Percentiles rank a stretch among this genome's conserved stretches.
Conservation (phyloP, 148 eudicot genomes). For the Chenopodium suecicum region DNA sequence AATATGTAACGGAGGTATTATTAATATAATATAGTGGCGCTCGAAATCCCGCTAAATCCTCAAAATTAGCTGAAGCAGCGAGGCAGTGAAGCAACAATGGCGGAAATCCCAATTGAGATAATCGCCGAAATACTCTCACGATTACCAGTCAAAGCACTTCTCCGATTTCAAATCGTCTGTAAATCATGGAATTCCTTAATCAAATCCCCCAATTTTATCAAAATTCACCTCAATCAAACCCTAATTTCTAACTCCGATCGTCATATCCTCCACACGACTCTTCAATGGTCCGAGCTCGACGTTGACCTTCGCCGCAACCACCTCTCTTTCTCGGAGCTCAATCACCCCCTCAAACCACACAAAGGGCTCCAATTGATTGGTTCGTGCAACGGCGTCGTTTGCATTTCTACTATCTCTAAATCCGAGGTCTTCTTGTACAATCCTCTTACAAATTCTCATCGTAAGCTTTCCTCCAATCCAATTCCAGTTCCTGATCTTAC, state of each 20-base stretch:
- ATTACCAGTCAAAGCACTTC: too few relatives aligned
- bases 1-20: too few relatives aligned
- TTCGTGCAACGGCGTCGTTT: background rate
- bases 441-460: background rate
- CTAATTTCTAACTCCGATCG: background rate
- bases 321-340: background rate
- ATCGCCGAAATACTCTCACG: too few relatives aligned
- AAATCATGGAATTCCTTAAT: too few relatives aligned
- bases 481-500: too few relatives aligned
- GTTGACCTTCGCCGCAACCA: background rate
- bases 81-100: too few relatives aligned
- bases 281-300: background rate
- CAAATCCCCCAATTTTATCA: too few relatives aligned
- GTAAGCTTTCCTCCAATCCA: background rate
- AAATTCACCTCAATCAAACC: background rate
- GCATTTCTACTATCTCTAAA: constrained; percentile 1
- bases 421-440: background rate
- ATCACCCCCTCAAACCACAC: background rate
- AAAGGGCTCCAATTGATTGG: background rate
- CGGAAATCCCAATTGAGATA: too few relatives aligned
- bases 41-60: too few relatives aligned
- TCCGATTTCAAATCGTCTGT: too few relatives aligned
- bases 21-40: too few relatives aligned
- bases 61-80: too few relatives aligned
- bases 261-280: background rate